Base-by-base conservation (phyloP, 2,329 filamentous ascomycete species). In the Xylogone sp. region DNA sequence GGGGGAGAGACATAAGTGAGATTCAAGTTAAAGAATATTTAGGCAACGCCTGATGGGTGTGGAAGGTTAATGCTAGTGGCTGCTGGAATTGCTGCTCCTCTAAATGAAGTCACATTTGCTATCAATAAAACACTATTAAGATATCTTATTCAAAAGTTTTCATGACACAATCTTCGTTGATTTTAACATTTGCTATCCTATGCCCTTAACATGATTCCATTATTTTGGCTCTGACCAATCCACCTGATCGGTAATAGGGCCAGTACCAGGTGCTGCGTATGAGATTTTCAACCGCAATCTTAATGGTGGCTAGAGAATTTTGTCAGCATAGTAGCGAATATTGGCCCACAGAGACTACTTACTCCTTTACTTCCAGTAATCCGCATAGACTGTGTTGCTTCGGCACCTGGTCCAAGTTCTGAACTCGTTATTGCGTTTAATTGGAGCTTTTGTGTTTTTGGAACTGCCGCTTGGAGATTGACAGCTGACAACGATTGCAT, bases 381-480 rank as follows among this genome's bases (percentile, higher is more conserved):
- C 65, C 90, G 87, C 90, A 99, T 96, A 63, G 85, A 79, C 72
- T 97, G 94, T 54, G 87, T 91, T 16, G 91, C 93, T 66, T 96
- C 91, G 42, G 86, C 82, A 13, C 90, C 90, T 6, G 85, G 83
- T 12, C 76, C 82, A 43, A 99, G 68, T 27, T 95, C 89, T 3
- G 85, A 74, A 58, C 83, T 89, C 59, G 90, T 96, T 59, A 99
- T 96, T 53, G 87, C 90, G 68, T 95, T 87, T 58, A 99, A 74
- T 67, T 97, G 91, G 63, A 99, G 73, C 68, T 94, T 96, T 72
- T 99, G 94, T 43, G 88, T 90, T 73, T 97, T 99, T 8, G 94
- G 94, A 49, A 99, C 94, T 1, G 94, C 94, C 43, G 93, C 94
- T 69, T 99, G 94, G 58, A 99, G 70, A 21, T 89, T 90, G 24